Base-by-base conservation (phyloP, 768 basidiomycete species). In the Imleria badia region DNA sequence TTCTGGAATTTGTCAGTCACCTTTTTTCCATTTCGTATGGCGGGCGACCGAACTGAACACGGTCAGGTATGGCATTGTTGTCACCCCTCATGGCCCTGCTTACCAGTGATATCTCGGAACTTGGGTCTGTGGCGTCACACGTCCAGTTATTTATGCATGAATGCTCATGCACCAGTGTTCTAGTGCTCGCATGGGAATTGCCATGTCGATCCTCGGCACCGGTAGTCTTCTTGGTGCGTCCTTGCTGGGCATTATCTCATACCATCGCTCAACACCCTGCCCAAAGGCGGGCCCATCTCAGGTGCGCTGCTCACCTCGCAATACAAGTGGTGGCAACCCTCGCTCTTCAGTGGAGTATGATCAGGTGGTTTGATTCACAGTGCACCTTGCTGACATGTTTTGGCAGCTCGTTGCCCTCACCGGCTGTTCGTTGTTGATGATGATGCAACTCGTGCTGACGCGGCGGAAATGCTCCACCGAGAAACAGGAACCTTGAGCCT, bases 321-420 rank as follows among this genome's bases (percentile, higher is more conserved):
- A 10, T 84, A 78, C 60, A 69, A 74, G 2, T 86, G 85, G 85
- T 83, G 78, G 80, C 72, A 71, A 42, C 77, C 83, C 5, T 74
- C 78, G 3, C 46, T 84, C 8, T 85, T 82, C 58, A 68, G 75
- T 20, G 83, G 81, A 43, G 70, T 76, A 57, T 6, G 58, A 31
- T 26, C 26, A 6, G 26, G 3, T 41, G 0, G 14, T 20, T 35
- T 1, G 8, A 20, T 26, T 6, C 9, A 10, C 6, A 34, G 19
- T 7, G 15, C 31, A 35, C 15, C 8, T 10, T 19, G 17, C 30
- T 59, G 48, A 63, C 33, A 12, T 2, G 15, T 19, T n/a, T 33
- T 13, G 14, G 19, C 31, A 61, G 60, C 48, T 62, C 20, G 45
- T 54, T 12, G 41, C 48, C 2, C 48, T 64, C 14, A 33, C 33